Evolutionary conservation across 1,139 yeast genomes (phyloP).

Genomic region (Kurtzmaniella quercitrusa): DNA sequence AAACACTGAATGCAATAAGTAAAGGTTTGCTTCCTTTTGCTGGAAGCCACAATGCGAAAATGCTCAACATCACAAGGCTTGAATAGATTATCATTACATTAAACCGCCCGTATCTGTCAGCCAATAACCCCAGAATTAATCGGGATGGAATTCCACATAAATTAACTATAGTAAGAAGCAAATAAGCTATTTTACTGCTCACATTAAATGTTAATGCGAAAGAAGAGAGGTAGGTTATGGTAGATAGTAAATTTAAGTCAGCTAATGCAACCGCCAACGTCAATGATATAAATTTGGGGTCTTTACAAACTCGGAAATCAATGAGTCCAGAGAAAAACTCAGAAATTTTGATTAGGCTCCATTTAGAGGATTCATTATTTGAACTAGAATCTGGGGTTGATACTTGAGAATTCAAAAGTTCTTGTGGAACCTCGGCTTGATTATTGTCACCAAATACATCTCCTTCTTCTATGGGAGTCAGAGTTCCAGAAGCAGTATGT

Average conservation of each 20-base stretch:
- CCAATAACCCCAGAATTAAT: conserved; percentile 41
- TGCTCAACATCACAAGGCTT: conserved; percentile 28
- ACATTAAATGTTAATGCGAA: conserved; percentile 45
- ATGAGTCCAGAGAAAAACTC: conserved; percentile 24
- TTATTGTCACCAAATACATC: not conserved
- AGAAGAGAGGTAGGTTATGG: conserved; percentile 48
- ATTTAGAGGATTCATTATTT: not conserved
- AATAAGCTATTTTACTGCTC: conserved; percentile 35
- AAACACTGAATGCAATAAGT: conserved; percentile 21
- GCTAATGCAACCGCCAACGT: conserved; percentile 41
- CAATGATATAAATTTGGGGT: conserved; percentile 32
- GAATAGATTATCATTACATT: conserved; percentile 47
- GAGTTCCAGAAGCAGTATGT: not conserved
- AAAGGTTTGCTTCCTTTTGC: conserved; percentile 15
- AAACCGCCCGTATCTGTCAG: conserved; percentile 48
- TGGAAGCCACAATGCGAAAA: conserved; percentile 47
- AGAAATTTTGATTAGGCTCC: not conserved
- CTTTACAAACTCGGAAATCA: conserved; percentile 41
- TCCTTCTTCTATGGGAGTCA: not conserved
- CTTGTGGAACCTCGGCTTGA: not conserved
- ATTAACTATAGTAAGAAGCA: conserved; percentile 42
- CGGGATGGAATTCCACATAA: conserved; percentile 47
- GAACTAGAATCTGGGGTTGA: not conserved
- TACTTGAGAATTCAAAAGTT: conserved; percentile 6
- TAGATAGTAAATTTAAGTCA: conserved; percentile 48